These are phyloP conservation scores for Exophiala sideris DNA, from an alignment of 2,329 filamentous ascomycete genomes.

Conservation along the genomic window DNA sequence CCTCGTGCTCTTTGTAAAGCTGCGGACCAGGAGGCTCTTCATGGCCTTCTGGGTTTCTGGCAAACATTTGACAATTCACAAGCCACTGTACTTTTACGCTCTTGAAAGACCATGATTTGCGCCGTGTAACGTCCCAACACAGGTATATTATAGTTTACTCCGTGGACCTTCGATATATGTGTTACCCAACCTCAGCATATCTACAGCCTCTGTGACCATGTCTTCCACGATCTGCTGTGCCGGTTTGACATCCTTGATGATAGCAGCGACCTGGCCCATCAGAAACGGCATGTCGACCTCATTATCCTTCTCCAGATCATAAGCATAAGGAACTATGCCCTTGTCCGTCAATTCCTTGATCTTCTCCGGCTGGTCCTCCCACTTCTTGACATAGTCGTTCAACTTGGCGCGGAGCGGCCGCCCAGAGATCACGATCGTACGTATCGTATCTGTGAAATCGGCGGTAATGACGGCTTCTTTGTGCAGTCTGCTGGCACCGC, in stretches of 20 bases:
- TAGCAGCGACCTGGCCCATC: slow-evolving; percentile 90
- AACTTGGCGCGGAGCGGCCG: slow-evolving; percentile 74
- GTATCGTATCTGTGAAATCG: slow-evolving; percentile 71
- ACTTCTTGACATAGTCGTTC: slow-evolving; percentile 78
- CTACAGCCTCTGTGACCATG: slow-evolving; percentile 76
- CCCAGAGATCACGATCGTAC: slow-evolving; percentile 79
- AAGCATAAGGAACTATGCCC: slow-evolving; percentile 75
- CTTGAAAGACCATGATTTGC: not conserved
- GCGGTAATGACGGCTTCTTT: slow-evolving; percentile 82
- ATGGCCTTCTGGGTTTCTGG: not conserved
- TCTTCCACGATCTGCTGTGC: slow-evolving; percentile 81
- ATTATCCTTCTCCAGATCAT: slow-evolving; percentile 72
- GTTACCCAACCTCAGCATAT: slow-evolving; percentile 61
- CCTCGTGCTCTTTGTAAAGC: not conserved
- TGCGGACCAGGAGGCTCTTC: not conserved
- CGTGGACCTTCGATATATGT: slow-evolving; percentile 50
- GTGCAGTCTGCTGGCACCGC: slow-evolving; percentile 74
- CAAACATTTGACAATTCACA: not conserved
- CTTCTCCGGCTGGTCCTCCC: slow-evolving; percentile 73
- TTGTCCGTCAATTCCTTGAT: slow-evolving; percentile 71
- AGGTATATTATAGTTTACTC: slow-evolving; percentile 17
- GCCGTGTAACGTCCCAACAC: not conserved
- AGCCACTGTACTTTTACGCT: not conserved
- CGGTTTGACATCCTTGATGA: slow-evolving; percentile 73
- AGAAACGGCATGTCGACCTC: slow-evolving; percentile 80